Evolutionary conservation across 2,329 filamentous ascomycete genomes (phyloP).

Genomic region (Colletotrichum neosansevieriae): DNA sequence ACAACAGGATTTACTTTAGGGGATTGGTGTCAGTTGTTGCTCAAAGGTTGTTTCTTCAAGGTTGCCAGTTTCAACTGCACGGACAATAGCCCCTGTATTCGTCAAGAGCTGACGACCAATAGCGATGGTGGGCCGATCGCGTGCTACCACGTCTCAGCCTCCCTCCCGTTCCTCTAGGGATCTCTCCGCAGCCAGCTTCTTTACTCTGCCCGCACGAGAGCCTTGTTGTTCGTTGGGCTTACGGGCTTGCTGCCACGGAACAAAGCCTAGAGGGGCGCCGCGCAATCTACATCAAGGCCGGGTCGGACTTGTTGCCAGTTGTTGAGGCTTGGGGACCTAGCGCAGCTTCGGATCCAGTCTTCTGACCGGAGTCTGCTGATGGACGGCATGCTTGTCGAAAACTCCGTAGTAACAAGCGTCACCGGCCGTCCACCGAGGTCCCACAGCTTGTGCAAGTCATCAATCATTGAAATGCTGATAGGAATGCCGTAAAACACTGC

Average conservation of each 20-base stretch:
- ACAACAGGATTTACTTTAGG: conserved; percentile 6
- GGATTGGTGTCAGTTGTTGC: conserved; percentile 16
- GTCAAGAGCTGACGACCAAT: conserved; percentile 32
- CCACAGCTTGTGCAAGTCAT: neutral
- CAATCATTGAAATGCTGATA: neutral
- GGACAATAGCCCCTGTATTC: conserved; percentile 37
- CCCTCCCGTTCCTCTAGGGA: conserved; percentile 3
- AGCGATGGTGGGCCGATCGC: conserved; percentile 20
- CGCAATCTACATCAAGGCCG: conserved; percentile 15
- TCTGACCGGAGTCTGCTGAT: conserved; percentile 27
- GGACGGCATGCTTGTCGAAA: conserved; percentile 28
- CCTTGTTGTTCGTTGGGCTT: neutral
- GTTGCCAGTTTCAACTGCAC: conserved; percentile 35
- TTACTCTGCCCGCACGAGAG: neutral
- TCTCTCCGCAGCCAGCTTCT: neutral
- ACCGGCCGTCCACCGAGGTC: neutral
- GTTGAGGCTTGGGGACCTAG: conserved; percentile 5
- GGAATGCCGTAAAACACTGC: neutral
- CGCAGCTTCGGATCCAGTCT: conserved; percentile 25
- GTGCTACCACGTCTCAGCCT: conserved; percentile 32
- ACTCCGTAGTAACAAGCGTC: neutral
- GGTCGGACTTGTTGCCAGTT: conserved; percentile 28
- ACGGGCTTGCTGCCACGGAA: conserved; percentile 14
- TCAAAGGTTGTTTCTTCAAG: conserved; percentile 32
- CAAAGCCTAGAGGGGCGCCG: conserved; percentile 22